Evolutionary conservation across 2,329 filamentous ascomycete genomes (phyloP), one percentile per base, ranked within the genome.

Genomic region (Fusarium scirpi): DNA sequence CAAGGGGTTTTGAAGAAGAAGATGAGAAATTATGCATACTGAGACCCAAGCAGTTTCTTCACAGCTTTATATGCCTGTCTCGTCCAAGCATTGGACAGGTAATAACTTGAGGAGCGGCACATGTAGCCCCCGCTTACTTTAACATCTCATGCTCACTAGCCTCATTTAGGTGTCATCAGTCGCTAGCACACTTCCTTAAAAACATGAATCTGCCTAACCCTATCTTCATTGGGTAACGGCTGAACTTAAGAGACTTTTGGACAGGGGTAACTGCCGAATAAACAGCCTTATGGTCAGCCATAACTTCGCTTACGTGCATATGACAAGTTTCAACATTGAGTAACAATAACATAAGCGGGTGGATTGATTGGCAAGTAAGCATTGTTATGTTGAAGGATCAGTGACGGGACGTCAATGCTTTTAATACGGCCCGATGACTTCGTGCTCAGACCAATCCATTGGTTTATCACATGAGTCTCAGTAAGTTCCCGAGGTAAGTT

Each of bases 1-100:
- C 32, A 18, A 38, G 10, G 34, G 3, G 10, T 0, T 38, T 20
- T 38, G 22, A 7, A 16, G 30, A 29, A 12, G 20, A 5, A 6
- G 6, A 2, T 13, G 5, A 32, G 3, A 5, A 15, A 16, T 13
- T 22, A 13, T 22, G 9, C n/a, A 22, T 8, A 20, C 7, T 5
- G 3, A 8, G 24, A n/a, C 30, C 20, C 3, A 9, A 15, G 11
- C 1, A 34, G 29, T 4, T 4, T 5, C 0, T 15, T 4, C 4
- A n/a, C 11, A 3, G 0, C 10, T 34, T 51, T 34, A 25, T 38
- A 51, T 22, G 11, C 5, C 7, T 0, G 1, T n/a, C 8, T 11
- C 8, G 4, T 13, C 6, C 20, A 27, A 52, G 4, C 12, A 24
- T 10, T 49, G 1, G 13, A 20, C 5, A 16, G 11, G 1, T 40